A percentile compares a stretch with the other conserved stretches of the same genome.
These are phyloP conservation scores for Lepidium campestre DNA, from an alignment of 441 rosid genomes.

Conservation along the genomic window DNA sequence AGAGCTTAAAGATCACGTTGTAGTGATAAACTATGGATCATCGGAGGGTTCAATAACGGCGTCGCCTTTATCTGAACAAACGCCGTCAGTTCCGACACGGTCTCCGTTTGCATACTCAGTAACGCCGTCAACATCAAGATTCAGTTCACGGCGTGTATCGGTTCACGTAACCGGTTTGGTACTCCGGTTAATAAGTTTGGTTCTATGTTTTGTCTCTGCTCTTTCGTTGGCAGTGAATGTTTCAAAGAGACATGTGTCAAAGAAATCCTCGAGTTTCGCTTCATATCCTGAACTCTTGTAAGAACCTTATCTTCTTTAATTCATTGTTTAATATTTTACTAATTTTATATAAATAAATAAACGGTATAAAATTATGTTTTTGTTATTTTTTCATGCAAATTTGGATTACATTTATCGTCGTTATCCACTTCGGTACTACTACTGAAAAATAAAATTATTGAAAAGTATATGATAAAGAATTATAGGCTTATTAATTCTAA, in stretches of 20 bases:
- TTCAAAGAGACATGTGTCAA: constrained; percentile 26
- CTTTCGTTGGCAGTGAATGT: constrained; percentile 41
- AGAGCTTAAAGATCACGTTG: constrained; percentile 23
- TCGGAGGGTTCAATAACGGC: constrained; percentile 16
- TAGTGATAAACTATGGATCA: constrained; percentile 20
- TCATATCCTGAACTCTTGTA: constrained; percentile 49
- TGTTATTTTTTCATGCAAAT: background rate
- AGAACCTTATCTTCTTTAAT: constrained; percentile 27
- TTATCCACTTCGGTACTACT: background rate
- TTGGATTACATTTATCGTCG: background rate
- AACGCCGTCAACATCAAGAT: constrained; percentile 30
- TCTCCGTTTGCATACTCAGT: constrained; percentile 50
- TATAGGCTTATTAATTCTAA: background rate
- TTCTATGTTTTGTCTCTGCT: constrained; percentile 60
- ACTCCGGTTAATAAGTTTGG: constrained; percentile 45
- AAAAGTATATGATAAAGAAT: background rate
- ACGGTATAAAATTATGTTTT: background rate
- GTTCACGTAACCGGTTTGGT: constrained; percentile 28
- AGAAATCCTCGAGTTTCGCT: constrained; percentile 37
- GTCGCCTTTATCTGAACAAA: constrained; percentile 14
- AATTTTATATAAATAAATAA: no score
- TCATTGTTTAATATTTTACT: background rate
- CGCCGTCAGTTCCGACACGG: constrained; percentile 42
- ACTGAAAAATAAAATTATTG: background rate
- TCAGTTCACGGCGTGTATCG: constrained; percentile 27